phyloP scores from a whole-genome alignment of 1,284 basidiomycete species.

The Pseudozyma tsukubaensis region DNA sequence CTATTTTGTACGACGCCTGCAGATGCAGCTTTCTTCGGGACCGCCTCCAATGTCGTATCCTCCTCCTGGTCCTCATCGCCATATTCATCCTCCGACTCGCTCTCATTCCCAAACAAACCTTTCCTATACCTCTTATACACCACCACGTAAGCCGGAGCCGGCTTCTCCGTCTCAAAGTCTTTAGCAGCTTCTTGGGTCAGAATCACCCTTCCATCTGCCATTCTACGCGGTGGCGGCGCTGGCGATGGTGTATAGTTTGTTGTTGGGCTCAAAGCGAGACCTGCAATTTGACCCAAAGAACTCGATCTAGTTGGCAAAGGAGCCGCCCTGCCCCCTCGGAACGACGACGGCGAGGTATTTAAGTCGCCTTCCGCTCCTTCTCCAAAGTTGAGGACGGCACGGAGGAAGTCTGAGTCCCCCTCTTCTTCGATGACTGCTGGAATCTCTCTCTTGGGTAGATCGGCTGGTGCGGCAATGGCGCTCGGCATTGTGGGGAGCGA shows the following conservation, averaged over 20 bases:
- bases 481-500: conserved; percentile 10
- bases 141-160: conserved; percentile 11
- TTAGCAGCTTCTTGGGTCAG: conserved; percentile 35
- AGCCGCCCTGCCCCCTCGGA: conserved; percentile 36
- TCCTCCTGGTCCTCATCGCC: conserved; percentile 36
- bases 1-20: no score
- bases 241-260: not conserved
- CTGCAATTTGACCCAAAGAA: conserved; percentile 28
- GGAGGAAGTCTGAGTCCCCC: conserved; percentile 52
- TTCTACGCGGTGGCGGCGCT: conserved; percentile 14
- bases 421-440: conserved; percentile 43
- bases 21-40: not conserved
- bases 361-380: conserved; percentile 18
- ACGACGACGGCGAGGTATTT: conserved; percentile 13
- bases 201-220: conserved; percentile 29
- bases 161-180: conserved; percentile 17
- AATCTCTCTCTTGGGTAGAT: conserved; percentile 21
- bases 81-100: conserved; percentile 60
- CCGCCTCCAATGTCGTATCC: not conserved
- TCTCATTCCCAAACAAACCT: conserved; percentile 34
- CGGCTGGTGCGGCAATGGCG: not conserved
- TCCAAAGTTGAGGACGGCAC: conserved; percentile 54
- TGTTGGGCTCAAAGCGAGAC: conserved; percentile 8
- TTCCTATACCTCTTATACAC: conserved; percentile 27
- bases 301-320: conserved; percentile 35